Conservation (phyloP, 1,284 basidiomycete genomes). For the Agroathelia rolfsii region DNA sequence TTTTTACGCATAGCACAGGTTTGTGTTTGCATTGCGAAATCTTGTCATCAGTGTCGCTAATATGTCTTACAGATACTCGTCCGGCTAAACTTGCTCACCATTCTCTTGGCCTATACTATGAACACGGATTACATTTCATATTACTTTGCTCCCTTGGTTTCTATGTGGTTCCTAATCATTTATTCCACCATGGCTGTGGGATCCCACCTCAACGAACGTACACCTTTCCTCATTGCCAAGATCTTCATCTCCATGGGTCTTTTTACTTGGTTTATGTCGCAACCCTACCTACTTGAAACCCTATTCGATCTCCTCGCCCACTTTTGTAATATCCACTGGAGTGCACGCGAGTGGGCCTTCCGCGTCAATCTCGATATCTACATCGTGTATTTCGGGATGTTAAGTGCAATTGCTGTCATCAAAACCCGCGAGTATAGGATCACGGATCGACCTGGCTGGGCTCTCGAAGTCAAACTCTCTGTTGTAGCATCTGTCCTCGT, state of each 20-base stretch:
- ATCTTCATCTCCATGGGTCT: conserved; percentile 52
- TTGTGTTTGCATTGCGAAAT: conserved; percentile 10
- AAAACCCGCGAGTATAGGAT: conserved; percentile 67
- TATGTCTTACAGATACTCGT: conserved; percentile 50
- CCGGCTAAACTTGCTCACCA: conserved; percentile 74
- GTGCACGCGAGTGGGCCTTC: conserved; percentile 78
- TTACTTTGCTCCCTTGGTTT: conserved; percentile 79
- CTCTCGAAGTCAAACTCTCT: conserved; percentile 35
- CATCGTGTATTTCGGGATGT: conserved; percentile 83
- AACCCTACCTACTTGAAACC: conserved; percentile 50
- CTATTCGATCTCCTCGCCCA: conserved; percentile 56
- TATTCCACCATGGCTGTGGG: conserved; percentile 71
- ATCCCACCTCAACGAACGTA: conserved; percentile 63
- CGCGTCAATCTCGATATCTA: conserved; percentile 80
- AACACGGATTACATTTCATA: conserved; percentile 85
- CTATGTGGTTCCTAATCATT: conserved; percentile 79
- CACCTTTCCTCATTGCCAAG: conserved; percentile 61
- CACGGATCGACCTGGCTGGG: conserved; percentile 64
- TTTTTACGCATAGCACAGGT: conserved; percentile 67
- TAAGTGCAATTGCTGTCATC: conserved; percentile 63
- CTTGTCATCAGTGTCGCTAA: conserved; percentile 3
- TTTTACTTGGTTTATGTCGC: conserved; percentile 59
- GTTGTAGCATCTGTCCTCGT: conserved; percentile 40
- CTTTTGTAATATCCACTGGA: conserved; percentile 73
- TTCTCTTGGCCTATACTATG: conserved; percentile 80